phyloP scores from a whole-genome alignment of 352 stramenopile genomes.

The Globisporangium cederbergense region DNA sequence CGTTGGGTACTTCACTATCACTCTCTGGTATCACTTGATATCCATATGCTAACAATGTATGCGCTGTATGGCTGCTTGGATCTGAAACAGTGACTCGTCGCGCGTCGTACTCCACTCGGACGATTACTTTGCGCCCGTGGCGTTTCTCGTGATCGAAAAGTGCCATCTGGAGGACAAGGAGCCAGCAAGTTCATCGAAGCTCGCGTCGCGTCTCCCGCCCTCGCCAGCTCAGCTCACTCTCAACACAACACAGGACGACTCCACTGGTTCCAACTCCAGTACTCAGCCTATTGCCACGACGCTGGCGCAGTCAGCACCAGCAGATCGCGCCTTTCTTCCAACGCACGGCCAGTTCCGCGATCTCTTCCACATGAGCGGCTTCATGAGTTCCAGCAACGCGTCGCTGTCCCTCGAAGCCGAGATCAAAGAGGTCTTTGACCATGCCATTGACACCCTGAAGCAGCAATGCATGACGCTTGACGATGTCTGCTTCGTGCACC shows the following conservation, averaged over 20 bases:
- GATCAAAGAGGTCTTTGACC: slow-evolving; percentile 51
- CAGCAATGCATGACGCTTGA: slow-evolving; percentile 55
- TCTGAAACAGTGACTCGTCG: slow-evolving; percentile 73
- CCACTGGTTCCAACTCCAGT: neutral
- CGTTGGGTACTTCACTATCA: neutral
- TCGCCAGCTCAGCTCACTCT: neutral
- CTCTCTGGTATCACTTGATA: neutral
- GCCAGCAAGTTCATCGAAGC: slow-evolving; percentile 26
- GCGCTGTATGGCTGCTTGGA: slow-evolving; percentile 6
- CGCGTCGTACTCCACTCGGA: slow-evolving; percentile 91
- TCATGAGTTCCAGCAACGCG: slow-evolving; percentile 40
- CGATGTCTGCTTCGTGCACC: slow-evolving; percentile 95
- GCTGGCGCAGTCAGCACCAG: slow-evolving; percentile 17
- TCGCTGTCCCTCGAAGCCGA: slow-evolving; percentile 55
- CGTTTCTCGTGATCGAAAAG: slow-evolving; percentile 88
- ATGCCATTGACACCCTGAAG: slow-evolving; percentile 29
- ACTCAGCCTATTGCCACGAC: neutral
- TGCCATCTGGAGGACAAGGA: slow-evolving; percentile 91
- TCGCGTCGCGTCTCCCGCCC: slow-evolving; percentile 35
- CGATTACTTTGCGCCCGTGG: slow-evolving; percentile 91
- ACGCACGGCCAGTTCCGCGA: slow-evolving; percentile 47
- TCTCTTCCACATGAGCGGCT: slow-evolving; percentile 60
- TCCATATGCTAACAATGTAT: neutral
- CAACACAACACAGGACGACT: neutral
- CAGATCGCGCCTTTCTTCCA: slow-evolving; percentile 23